Evolutionary conservation across 495 filamentous ascomycete species (phyloP), one percentile per base, ranked within the genome.

Genomic region (Sphaerosporella brunnea): DNA sequence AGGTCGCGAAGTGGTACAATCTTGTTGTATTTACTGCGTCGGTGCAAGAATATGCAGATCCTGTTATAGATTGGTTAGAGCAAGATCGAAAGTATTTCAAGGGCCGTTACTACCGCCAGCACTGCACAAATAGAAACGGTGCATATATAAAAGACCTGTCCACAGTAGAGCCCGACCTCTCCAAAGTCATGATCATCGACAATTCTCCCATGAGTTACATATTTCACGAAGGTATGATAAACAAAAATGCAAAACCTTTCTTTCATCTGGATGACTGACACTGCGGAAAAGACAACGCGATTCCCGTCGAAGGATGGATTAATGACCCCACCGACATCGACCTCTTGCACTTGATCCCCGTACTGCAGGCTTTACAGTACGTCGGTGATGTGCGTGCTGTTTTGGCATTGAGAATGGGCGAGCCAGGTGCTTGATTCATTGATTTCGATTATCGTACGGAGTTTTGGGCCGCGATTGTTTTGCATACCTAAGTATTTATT

Each of bases 1-100:
- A 79, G 73, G 75, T 88, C 40, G 84, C 77, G 70, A 90, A 90
- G 68, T 97, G 90, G 90, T 97, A 93, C 63, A 95, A 94, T 62
- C 70, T 96, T n/a, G 80, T 97, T 45, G 68, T 94, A 42, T 97
- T 97, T 64, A 97, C 90, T 4, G 90, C 90, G 8, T 92, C 83
- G 34, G 92, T 97, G 23, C 90, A 97, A 62, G 90, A 97, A 62
- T 97, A 97, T 59, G 90, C 90, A 49, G 90, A 97, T 65, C 90
- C 90, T 8, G 90, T 97, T 34, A 95, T 97, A 59, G 92, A 97
- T 70, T 96, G 86, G 86, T 72, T 97, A 46, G 90, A 97, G 66
- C 78, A 85, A 53, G 92, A 96, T 62, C 77, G 85, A 48, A 94
- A 94, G 65, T 94, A 84, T 67, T 97, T 97, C 64, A 76, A 79